Base-by-base conservation (phyloP, 306 rosid genomes). In the Casuarina equisetifolia region DNA sequence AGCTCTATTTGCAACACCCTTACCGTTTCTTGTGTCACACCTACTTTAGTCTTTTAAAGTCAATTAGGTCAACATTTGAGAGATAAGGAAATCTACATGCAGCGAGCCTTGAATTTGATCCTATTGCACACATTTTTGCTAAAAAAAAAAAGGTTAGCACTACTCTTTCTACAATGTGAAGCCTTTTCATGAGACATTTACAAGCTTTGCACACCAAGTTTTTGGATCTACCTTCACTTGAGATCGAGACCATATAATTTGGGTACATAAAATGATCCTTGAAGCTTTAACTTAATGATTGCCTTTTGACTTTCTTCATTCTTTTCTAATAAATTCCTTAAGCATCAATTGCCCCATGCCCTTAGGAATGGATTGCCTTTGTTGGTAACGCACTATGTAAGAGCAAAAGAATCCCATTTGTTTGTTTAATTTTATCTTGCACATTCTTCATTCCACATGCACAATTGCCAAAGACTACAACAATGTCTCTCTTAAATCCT, bases 1-100 rank as follows among this genome's bases (percentile, higher is more conserved):
- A 94, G 78, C 74, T 97, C 98, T 68, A 94, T 82, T 73, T 94
- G 98, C 71, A 94, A 78, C 97, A 92, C 91, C 80, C 90, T 97
- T 2, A 92, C 98, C 97, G 92, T 92, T 80, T 92, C 97, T 77
- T 92, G 32, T 25, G 32, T 25, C 32, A 25, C 32, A 25, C 32
- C 32, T 25, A 25, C 1, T 1, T 25, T 25, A 25, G 32, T 25
- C 32, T 25, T 25, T 25, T 25, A 25, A 25, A 25, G 32, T 25
- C 32, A 25, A 25, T 25, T 25, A 25, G 32, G 0, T 25, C 32
- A 0, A 25, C 32, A 25, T 25, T 25, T 25, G 32, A 25, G 32
- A 25, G 32, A 25, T 25, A 25, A 25, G 32, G 32, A 25, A 25
- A 25, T 25, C 32, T 25, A 25, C 1, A 25, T 25, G 32, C 32